Conservation (phyloP, 305 asterid genomes). For the Fraxinus sp. region DNA sequence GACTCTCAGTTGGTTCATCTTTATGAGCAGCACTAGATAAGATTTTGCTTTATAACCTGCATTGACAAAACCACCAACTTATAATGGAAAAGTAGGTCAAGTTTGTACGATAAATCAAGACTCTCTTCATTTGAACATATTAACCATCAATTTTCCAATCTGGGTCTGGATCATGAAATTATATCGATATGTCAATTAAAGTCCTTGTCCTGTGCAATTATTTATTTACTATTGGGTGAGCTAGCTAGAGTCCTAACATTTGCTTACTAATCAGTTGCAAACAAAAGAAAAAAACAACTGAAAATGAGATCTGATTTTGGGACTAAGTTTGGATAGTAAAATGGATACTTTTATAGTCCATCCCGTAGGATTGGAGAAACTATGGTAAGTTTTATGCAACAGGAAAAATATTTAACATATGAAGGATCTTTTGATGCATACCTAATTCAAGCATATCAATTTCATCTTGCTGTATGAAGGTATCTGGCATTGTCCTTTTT, state of each 20-base stretch:
- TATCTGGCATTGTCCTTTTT: conserved; percentile 39
- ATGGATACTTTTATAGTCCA: not conserved
- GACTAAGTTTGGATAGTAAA: not conserved
- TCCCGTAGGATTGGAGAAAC: not conserved
- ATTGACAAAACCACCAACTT: conserved; percentile 17
- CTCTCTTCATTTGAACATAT: not conserved
- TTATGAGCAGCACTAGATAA: conserved; percentile 64
- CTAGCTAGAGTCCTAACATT: not conserved
- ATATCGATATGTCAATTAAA: not conserved
- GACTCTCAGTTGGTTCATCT: conserved; percentile 53
- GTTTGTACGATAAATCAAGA: not conserved
- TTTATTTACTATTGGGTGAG: not conserved
- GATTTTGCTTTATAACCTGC: conserved; percentile 87
- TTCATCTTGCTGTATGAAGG: conserved; percentile 66
- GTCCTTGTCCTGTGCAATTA: not conserved
- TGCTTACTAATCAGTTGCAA: not conserved
- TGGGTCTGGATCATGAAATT: not conserved
- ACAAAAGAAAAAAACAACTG: not conserved
- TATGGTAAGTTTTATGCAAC: not conserved
- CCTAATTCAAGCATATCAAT: conserved; percentile 62
- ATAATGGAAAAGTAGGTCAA: not conserved
- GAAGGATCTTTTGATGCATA: conserved; percentile 25
- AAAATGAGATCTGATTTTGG: not conserved
- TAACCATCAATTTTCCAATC: not conserved
- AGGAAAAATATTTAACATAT: not conserved